Percentiles rank a stretch among this genome's conserved stretches.
These are phyloP conservation scores for Achlya hypogyna DNA, from an alignment of 352 stramenopile species.

Conservation along the genomic window DNA sequence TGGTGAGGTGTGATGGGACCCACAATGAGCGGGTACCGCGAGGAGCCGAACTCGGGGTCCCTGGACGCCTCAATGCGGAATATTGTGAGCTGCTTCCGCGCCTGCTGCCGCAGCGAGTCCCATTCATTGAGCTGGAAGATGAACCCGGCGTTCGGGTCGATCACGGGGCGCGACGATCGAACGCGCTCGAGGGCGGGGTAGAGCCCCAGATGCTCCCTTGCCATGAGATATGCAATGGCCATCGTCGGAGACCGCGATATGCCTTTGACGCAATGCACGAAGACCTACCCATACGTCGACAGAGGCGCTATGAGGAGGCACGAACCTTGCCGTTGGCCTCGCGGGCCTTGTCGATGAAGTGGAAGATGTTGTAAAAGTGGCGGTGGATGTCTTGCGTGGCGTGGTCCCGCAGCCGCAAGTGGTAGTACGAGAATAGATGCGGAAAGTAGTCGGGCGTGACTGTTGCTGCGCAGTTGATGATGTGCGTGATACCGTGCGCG, in stretches of 20 bases:
- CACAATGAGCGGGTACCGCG: slow-evolving; percentile 15
- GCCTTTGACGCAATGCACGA: slow-evolving; percentile 82
- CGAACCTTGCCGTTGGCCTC: slow-evolving; percentile 39
- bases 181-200: slow-evolving; percentile 77
- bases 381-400: slow-evolving; percentile 75
- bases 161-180: slow-evolving; percentile 53
- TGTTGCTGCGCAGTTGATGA: slow-evolving; percentile 82
- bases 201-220: slow-evolving; percentile 72
- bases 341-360: slow-evolving; percentile 79
- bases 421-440: slow-evolving; percentile 76
- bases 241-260: slow-evolving; percentile 83
- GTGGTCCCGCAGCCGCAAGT: slow-evolving; percentile 82
- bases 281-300: slow-evolving; percentile 27
- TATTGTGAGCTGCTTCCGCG: slow-evolving; percentile 35
- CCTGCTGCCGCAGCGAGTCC: slow-evolving; percentile 58
- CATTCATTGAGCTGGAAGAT: slow-evolving; percentile 86
- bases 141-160: slow-evolving; percentile 81
- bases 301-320: neutral
- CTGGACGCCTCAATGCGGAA: slow-evolving; percentile 64
- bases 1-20: slow-evolving; percentile 3
- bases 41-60: slow-evolving; percentile 28
- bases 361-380: slow-evolving; percentile 83
- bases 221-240: slow-evolving; percentile 85
- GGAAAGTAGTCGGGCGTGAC: slow-evolving; percentile 69
- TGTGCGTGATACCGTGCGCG: slow-evolving; percentile 74